Evolutionary conservation across 306 rosid genomes (phyloP).

Genomic region (Casuarina glauca): DNA sequence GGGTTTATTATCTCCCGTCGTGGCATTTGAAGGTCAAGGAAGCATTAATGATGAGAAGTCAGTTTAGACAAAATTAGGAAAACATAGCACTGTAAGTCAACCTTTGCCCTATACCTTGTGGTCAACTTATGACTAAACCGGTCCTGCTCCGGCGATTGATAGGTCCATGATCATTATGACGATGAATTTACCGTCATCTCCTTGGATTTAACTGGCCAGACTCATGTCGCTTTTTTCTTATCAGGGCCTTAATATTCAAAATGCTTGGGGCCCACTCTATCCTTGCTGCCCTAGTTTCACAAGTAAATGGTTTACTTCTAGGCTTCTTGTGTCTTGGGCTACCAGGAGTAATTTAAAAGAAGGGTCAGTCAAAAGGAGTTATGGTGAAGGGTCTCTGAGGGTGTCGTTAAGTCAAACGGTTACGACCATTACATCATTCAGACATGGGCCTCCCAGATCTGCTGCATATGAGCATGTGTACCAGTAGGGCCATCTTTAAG

Average conservation of each 20-base stretch:
- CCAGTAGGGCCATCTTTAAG: conserved; percentile 40
- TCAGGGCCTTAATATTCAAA: not conserved
- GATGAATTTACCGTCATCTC: not conserved
- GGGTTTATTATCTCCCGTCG: not conserved
- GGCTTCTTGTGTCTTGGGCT: not conserved
- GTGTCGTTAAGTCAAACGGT: conserved; percentile 66
- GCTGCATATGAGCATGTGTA: conserved; percentile 11
- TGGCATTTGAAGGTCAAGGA: not conserved
- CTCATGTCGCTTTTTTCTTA: not conserved
- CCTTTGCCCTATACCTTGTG: not conserved
- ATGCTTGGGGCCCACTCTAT: not conserved
- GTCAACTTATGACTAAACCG: conserved; percentile 6
- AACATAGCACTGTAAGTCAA: conserved; percentile 12
- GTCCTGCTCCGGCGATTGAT: not conserved
- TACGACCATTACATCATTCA: conserved; percentile 64
- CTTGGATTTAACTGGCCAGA: not conserved
- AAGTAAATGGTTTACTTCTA: not conserved
- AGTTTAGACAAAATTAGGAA: not conserved
- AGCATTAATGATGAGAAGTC: not conserved
- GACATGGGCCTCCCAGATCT: conserved; percentile 41
- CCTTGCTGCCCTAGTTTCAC: not conserved
- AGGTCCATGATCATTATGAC: not conserved
- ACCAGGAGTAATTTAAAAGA: not conserved
- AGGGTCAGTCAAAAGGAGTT: conserved; percentile 44
- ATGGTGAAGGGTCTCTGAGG: conserved; percentile 33